These are phyloP conservation scores for Coemansia sp. DNA, from an alignment of 192 early-diverging fungal species.

Conservation along the genomic window DNA sequence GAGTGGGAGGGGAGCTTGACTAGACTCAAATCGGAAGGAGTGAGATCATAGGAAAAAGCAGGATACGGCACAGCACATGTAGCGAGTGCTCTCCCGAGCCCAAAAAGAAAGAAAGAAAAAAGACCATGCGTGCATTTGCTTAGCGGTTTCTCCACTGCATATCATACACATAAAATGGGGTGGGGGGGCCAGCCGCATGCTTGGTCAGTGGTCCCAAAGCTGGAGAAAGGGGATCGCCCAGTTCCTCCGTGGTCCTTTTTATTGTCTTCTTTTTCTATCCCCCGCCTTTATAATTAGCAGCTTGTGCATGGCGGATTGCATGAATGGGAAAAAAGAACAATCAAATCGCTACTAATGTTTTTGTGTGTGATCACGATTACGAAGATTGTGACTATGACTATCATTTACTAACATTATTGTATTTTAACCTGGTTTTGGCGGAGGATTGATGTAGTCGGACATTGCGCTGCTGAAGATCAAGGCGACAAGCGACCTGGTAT, in stretches of 20 bases:
- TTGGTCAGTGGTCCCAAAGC: not conserved
- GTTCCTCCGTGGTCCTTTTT: not conserved
- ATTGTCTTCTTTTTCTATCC: not conserved
- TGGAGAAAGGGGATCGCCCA: not conserved
- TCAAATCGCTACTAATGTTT: no score
- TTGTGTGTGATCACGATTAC: no score
- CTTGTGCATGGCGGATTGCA: no score
- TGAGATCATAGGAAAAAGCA: no score
- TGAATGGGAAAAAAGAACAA: no score
- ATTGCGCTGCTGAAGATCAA: slow-evolving; percentile 53
- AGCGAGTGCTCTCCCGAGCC: no score
- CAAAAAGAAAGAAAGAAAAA: no score
- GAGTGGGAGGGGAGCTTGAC: no score
- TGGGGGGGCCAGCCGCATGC: not conserved
- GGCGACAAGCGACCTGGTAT: slow-evolving; percentile 23
- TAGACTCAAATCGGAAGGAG: no score
- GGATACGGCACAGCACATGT: no score
- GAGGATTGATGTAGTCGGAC: slow-evolving; percentile 31
- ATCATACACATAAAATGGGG: not conserved
- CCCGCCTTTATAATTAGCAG: no score
- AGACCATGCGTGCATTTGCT: no score
- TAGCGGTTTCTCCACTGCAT: slow-evolving; percentile 3
- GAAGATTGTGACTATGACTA: not conserved
- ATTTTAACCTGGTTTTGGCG: not conserved
- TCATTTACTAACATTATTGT: not conserved